Evolutionary conservation across 495 filamentous ascomycete species (phyloP).

Genomic region (Penicillium cosmopolitanum): DNA sequence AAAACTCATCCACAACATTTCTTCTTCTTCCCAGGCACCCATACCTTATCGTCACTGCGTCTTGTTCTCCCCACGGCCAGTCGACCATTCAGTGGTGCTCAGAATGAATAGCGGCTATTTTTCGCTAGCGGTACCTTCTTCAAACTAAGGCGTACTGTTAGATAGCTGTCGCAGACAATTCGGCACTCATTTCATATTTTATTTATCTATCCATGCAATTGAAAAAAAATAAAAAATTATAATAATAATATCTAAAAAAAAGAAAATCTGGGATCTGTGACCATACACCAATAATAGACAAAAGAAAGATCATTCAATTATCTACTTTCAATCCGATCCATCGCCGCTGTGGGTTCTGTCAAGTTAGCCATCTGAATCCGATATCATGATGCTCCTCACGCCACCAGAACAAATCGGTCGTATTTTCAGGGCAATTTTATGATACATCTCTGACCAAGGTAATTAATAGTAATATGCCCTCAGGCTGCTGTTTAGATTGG

Average conservation of each 20-base stretch:
- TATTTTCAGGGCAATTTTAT: too few relatives aligned
- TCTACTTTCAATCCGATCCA: too few relatives aligned
- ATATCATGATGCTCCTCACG: too few relatives aligned
- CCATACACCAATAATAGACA: background rate
- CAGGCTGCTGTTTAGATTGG: too few relatives aligned
- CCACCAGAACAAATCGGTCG: too few relatives aligned
- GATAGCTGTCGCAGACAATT: slow-evolving; percentile 68
- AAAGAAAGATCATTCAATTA: background rate
- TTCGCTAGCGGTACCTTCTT: slow-evolving; percentile 77
- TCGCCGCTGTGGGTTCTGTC: too few relatives aligned
- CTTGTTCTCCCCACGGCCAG: slow-evolving; percentile 48
- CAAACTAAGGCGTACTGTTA: slow-evolving; percentile 66
- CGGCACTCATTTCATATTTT: slow-evolving; percentile 11
- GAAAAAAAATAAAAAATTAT: background rate
- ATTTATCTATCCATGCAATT: slow-evolving; percentile 2
- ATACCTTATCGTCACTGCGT: slow-evolving; percentile 68
- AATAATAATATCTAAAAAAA: background rate
- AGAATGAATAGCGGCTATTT: slow-evolving; percentile 62
- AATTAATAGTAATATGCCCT: too few relatives aligned
- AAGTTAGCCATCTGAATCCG: too few relatives aligned
- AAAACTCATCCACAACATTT: slow-evolving; percentile 13
- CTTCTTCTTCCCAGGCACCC: slow-evolving; percentile 48
- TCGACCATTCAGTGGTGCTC: slow-evolving; percentile 69
- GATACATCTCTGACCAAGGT: too few relatives aligned
- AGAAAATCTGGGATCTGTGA: background rate